Conservation (phyloP, 352 stramenopile species). For the Globisporangium heterothallicum region DNA sequence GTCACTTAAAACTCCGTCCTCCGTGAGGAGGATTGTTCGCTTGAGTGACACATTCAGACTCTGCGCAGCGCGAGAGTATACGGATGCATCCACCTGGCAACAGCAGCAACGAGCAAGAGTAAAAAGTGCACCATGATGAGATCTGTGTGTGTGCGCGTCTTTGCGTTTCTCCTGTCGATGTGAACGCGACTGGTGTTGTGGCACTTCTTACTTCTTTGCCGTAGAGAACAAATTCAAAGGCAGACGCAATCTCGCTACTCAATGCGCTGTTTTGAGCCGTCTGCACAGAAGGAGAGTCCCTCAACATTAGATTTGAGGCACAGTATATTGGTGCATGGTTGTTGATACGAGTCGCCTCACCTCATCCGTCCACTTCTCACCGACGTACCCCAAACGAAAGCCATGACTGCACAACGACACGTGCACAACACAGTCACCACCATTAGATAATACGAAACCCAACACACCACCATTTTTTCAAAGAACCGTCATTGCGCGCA, state of each 20-base stretch:
- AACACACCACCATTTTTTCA: not conserved
- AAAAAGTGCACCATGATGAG: not conserved
- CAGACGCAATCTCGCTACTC: not conserved
- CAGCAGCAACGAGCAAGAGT: not conserved
- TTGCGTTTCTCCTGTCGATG: too few relatives aligned
- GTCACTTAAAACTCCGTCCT: not conserved
- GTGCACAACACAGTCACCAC: not conserved
- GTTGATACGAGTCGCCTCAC: slow-evolving; percentile 1
- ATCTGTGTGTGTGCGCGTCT: too few relatives aligned
- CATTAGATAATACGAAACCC: not conserved
- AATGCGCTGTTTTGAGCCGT: too few relatives aligned
- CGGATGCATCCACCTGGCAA: slow-evolving; percentile 10
- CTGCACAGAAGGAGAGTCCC: too few relatives aligned
- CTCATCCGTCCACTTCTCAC: slow-evolving; percentile 8
- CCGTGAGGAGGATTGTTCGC: slow-evolving; percentile 27
- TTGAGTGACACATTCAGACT: slow-evolving; percentile 18
- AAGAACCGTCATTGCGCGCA: not conserved
- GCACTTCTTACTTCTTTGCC: slow-evolving; percentile 3
- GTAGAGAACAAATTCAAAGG: slow-evolving; percentile 7
- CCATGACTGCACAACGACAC: slow-evolving; percentile 20
- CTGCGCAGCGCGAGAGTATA: slow-evolving; percentile 16
- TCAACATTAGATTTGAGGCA: too few relatives aligned
- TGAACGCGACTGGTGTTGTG: too few relatives aligned
- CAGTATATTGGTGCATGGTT: too few relatives aligned
- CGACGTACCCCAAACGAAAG: slow-evolving; percentile 28